These are phyloP conservation scores for Endocarpon pusillum DNA, from an alignment of 495 filamentous ascomycete species.

Conservation along the genomic window DNA sequence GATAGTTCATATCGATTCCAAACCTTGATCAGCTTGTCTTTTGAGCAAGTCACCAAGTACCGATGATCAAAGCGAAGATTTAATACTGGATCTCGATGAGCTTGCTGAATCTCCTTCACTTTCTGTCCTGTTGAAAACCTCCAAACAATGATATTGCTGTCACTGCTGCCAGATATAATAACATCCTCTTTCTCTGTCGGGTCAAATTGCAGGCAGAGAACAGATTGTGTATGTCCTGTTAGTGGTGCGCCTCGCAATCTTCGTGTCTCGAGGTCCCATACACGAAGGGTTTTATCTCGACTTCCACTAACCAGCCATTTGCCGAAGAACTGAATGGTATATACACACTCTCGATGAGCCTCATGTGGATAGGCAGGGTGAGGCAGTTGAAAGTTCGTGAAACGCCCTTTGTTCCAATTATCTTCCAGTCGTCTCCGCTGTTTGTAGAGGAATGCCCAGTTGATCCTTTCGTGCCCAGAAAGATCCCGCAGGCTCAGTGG, in stretches of 20 bases:
- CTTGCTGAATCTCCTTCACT: constrained; percentile 51
- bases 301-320: constrained; percentile 88
- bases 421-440: constrained; percentile 70
- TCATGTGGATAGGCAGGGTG: constrained; percentile 67
- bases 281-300: constrained; percentile 68
- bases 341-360: constrained; percentile 83
- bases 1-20: constrained; percentile 67
- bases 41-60: constrained; percentile 89
- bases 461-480: constrained; percentile 21
- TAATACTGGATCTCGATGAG: constrained; percentile 82
- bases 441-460: constrained; percentile 63
- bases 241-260: constrained; percentile 57
- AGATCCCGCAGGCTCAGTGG: constrained; percentile 21
- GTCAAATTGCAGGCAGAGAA: constrained; percentile 93
- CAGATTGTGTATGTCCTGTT: constrained; percentile 62
- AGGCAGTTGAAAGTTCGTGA: constrained; percentile 74
- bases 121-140: constrained; percentile 75
- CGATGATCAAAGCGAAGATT: constrained; percentile 86
- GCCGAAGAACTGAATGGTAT: constrained; percentile 74
- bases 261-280: constrained; percentile 77
- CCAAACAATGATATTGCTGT: constrained; percentile 81
- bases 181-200: constrained; percentile 78
- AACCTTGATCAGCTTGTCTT: constrained; percentile 89
- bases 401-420: constrained; percentile 78
- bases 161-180: constrained; percentile 84